Evolutionary conservation across 2,329 filamentous ascomycete species (phyloP).

Genomic region (Chaetothyriales sp.): DNA sequence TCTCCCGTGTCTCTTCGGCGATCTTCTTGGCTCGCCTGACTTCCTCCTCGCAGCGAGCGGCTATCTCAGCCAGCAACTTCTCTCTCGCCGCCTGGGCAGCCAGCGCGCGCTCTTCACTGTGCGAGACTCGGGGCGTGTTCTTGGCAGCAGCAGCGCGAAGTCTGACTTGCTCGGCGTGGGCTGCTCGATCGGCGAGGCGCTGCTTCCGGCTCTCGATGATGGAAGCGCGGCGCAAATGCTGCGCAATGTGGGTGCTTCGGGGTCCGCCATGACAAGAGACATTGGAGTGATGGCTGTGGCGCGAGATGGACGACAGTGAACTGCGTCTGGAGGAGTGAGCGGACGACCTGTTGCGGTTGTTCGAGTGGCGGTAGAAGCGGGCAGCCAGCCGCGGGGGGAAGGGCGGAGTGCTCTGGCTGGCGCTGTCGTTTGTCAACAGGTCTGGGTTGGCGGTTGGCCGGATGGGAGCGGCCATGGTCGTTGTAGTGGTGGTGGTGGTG

Average conservation of each 20-base stretch:
- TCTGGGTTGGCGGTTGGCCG: conserved; percentile 24
- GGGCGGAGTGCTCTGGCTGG: conserved; percentile 30
- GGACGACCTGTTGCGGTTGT: conserved; percentile 43
- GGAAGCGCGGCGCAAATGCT: conserved; percentile 49
- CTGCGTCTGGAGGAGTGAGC: conserved; percentile 49
- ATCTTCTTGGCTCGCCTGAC: conserved; percentile 51
- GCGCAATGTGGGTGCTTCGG: conserved; percentile 45
- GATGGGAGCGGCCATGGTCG: not conserved
- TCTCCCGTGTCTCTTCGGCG: conserved; percentile 50
- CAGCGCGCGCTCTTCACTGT: conserved; percentile 46
- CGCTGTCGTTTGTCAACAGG: conserved; percentile 20
- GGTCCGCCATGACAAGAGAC: conserved; percentile 33
- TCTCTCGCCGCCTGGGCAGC: conserved; percentile 50
- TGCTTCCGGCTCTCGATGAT: conserved; percentile 51
- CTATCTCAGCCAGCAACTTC: conserved; percentile 48
- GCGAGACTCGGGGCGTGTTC: conserved; percentile 39
- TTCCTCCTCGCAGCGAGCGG: conserved; percentile 50
- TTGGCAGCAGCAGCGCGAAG: conserved; percentile 48
- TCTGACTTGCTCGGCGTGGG: conserved; percentile 51
- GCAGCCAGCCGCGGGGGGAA: conserved; percentile 45
- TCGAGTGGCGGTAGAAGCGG: conserved; percentile 43
- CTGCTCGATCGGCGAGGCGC: conserved; percentile 47
- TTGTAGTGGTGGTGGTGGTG: not conserved
- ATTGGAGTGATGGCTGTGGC: conserved; percentile 45
- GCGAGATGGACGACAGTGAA: conserved; percentile 41